Evolutionary conservation across 805 yeast species (phyloP), one percentile per base, ranked within the genome.

Genomic region (Wickerhamiella domercqiae): DNA sequence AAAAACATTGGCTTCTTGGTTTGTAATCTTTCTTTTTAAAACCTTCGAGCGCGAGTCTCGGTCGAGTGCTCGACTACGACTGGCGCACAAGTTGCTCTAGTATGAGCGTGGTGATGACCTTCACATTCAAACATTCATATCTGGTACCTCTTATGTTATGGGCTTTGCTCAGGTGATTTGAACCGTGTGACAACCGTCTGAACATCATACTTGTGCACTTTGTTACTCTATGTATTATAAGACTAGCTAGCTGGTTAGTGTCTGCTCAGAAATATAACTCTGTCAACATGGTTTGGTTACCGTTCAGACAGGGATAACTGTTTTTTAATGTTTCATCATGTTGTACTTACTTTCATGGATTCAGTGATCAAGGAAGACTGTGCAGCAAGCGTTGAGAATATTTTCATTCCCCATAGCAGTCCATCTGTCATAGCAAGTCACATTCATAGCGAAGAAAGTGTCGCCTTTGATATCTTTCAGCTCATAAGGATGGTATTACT

Each of bases 201-300:
- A 47, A 36, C 34, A 7, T 17, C 95, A 96, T 47, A 73, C 63
- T 47, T 78, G 66, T 47, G 61, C 62, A 39, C 60, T 52, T 41
- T 56, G 63, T 38, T 59, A 41, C 15, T 45, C 43, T 18, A 45
- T 26, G n/a, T 29, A 31, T 13, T 44, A 45, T 4, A 37, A 29
- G 21, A 46, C 49, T 46, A 35, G 15, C 13, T n/a, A 21, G 31
- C 24, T 20, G 17, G 48, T 45, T 45, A 45, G 48, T 45, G 41
- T 31, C 24, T 18, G 26, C 29, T 50, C 54, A 51, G 53, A 47
- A 21, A 41, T 7, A 24, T 14, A 35, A 19, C 24, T 40, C n/a
- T 48, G 24, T 50, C 56, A 51, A 52, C 56, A 51, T 52, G 32
- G 15, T 14, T 14, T 41, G 21, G 25, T 17, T 29, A 42, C 39